Conservation (phyloP, 192 early-diverging fungal genomes). For the Rhizophagus clarus region DNA sequence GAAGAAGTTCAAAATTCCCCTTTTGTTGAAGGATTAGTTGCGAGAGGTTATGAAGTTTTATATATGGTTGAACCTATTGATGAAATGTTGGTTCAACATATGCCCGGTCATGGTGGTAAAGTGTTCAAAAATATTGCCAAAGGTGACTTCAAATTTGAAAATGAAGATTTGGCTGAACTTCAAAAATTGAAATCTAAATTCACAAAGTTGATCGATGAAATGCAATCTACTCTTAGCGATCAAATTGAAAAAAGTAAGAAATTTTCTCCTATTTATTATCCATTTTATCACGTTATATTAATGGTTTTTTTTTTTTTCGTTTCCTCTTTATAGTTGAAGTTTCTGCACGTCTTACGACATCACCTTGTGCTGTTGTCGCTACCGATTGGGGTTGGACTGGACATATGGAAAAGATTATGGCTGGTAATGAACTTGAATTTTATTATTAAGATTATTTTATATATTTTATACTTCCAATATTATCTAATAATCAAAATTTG, state of each 20-base stretch:
- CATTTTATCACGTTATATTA: not conserved
- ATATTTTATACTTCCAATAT: not conserved
- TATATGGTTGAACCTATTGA: slow-evolving; percentile 77
- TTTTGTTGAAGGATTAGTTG: slow-evolving; percentile 88
- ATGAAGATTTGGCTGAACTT: slow-evolving; percentile 47
- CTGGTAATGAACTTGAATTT: slow-evolving; percentile 23
- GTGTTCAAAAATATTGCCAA: slow-evolving; percentile 74
- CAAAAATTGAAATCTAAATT: slow-evolving; percentile 55
- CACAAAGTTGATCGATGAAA: slow-evolving; percentile 61
- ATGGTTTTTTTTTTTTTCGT: not conserved
- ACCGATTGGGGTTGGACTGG: slow-evolving; percentile 64
- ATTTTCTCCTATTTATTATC: not conserved
- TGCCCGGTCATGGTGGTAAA: slow-evolving; percentile 77
- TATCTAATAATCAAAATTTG: not conserved
- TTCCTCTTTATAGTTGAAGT: slow-evolving; percentile 56
- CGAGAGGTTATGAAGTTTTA: slow-evolving; percentile 88
- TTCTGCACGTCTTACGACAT: slow-evolving; percentile 77
- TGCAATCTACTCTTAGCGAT: slow-evolving; percentile 49
- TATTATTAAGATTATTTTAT: not conserved
- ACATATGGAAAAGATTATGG: slow-evolving; percentile 64
- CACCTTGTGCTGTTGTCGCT: slow-evolving; percentile 74
- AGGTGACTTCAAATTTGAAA: slow-evolving; percentile 66
- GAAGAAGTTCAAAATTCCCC: slow-evolving; percentile 79
- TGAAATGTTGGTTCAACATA: slow-evolving; percentile 74
- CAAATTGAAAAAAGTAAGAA: slow-evolving; percentile 50